Percentiles rank a stretch among this genome's conserved stretches.
Evolutionary conservation across 2,329 filamentous ascomycete species (phyloP).

Genomic region (Ophiostoma ulmi): DNA sequence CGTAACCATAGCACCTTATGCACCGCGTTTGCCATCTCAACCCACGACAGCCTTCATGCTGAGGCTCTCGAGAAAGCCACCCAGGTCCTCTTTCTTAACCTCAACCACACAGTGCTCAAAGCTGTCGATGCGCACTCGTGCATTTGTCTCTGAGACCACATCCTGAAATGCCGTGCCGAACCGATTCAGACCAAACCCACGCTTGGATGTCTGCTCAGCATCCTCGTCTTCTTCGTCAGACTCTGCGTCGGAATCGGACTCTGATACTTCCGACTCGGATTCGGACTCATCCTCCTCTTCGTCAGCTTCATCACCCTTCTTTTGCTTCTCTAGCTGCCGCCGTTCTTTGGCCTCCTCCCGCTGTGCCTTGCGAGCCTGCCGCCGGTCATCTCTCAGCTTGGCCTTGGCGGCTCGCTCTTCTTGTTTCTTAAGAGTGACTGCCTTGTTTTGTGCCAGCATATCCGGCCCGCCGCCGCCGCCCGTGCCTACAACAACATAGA

Average conservation of each 20-base stretch:
- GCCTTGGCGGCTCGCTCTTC: constrained; percentile 60
- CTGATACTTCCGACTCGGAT: constrained; percentile 45
- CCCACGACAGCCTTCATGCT: constrained; percentile 84
- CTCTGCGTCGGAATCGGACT: constrained; percentile 37
- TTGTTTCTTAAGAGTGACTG: constrained; percentile 58
- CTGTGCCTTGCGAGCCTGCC: constrained; percentile 52
- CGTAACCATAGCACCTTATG: background rate
- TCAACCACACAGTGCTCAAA: constrained; percentile 98
- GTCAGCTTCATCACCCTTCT: background rate
- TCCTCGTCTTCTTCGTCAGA: constrained; percentile 31
- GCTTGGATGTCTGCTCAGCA: constrained; percentile 36
- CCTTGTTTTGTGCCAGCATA: constrained; percentile 59
- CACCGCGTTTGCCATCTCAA: constrained; percentile 33
- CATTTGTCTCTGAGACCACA: constrained; percentile 85
- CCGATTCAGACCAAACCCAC: constrained; percentile 71
- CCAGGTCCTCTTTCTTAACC: constrained; percentile 92
- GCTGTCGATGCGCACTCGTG: constrained; percentile 84
- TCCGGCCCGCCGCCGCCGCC: constrained; percentile 78
- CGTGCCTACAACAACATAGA: constrained; percentile 90
- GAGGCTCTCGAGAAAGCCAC: constrained; percentile 82
- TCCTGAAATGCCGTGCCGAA: constrained; percentile 96
- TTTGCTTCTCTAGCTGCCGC: constrained; percentile 43
- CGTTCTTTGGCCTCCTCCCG: constrained; percentile 58
- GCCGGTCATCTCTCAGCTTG: constrained; percentile 56
- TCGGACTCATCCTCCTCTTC: constrained; percentile 30